Evolutionary conservation across 139 green algal genomes (phyloP).

Genomic region (Yamagishiella unicocca): DNA sequence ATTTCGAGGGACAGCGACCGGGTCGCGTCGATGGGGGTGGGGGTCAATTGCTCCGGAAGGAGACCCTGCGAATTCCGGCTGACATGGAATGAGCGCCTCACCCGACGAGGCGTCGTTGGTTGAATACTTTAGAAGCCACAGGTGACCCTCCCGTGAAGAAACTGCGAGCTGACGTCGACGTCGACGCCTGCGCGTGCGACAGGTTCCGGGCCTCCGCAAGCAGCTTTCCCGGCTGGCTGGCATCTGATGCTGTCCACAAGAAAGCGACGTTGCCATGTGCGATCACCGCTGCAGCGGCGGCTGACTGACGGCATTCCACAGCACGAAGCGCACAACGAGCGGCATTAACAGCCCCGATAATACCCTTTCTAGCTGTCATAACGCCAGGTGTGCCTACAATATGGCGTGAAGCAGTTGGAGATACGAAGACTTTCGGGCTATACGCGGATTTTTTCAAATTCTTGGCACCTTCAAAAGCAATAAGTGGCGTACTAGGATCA

Average conservation of each 20-base stretch:
- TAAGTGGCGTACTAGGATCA: too few species aligned
- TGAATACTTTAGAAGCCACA: constrained; percentile 7
- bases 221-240: neutral
- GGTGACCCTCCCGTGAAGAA: constrained; percentile 4
- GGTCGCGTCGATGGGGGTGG: too few species aligned
- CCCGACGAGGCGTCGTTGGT: constrained; percentile 31
- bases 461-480: too few species aligned
- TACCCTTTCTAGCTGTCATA: neutral
- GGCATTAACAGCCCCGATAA: neutral
- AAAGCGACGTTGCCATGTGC: neutral
- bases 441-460: too few species aligned
- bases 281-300: neutral
- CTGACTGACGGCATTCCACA: neutral
- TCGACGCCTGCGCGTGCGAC: neutral
- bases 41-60: too few species aligned
- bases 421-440: too few species aligned
- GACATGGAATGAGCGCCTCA: neutral
- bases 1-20: too few species aligned
- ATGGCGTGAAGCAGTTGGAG: too few species aligned
- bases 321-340: constrained; percentile 4
- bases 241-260: neutral
- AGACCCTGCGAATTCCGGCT: too few species aligned
- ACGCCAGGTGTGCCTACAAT: too few species aligned
- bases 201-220: neutral
- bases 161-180: constrained; percentile 21